Evolutionary conservation across 495 filamentous ascomycete species (phyloP).

Genomic region (Tuber borchii): DNA sequence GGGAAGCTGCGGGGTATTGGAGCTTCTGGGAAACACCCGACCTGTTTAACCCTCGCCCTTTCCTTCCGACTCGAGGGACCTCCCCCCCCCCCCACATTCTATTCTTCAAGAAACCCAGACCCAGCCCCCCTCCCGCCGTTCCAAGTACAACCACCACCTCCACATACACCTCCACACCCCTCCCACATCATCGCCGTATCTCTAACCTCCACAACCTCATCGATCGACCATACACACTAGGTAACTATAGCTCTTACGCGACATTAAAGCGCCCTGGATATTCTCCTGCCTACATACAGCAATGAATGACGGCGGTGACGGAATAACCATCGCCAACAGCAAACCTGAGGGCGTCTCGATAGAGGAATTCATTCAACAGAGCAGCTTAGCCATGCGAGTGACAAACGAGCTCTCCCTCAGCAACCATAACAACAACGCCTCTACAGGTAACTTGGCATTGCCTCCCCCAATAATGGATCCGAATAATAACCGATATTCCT

Average conservation of each 20-base stretch:
- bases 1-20: conserved; percentile 2
- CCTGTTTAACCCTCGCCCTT: neutral
- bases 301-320: conserved; percentile 37
- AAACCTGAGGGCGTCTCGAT: conserved; percentile 29
- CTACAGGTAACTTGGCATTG: conserved; percentile 25
- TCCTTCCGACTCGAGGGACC: neutral
- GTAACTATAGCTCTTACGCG: neutral
- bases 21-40: conserved; percentile 4
- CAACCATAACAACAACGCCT: conserved; percentile 16
- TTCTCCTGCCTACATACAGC: conserved; percentile 7
- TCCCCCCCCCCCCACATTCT: neutral
- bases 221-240: neutral
- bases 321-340: conserved; percentile 29
- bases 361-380: conserved; percentile 22
- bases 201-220: neutral
- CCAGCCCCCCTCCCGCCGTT: neutral
- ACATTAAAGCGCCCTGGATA: neutral
- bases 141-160: neutral
- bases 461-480: conserved; percentile 22
- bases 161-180: conserved; percentile 1
- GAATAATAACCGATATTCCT: conserved; percentile 25
- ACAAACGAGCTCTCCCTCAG: conserved; percentile 4
- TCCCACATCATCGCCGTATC: neutral
- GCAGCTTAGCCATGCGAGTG: conserved; percentile 17
- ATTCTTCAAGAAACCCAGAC: neutral